These are phyloP conservation scores for Arthroderma sp. DNA, from an alignment of 2,329 filamentous ascomycete species.

Conservation along the genomic window DNA sequence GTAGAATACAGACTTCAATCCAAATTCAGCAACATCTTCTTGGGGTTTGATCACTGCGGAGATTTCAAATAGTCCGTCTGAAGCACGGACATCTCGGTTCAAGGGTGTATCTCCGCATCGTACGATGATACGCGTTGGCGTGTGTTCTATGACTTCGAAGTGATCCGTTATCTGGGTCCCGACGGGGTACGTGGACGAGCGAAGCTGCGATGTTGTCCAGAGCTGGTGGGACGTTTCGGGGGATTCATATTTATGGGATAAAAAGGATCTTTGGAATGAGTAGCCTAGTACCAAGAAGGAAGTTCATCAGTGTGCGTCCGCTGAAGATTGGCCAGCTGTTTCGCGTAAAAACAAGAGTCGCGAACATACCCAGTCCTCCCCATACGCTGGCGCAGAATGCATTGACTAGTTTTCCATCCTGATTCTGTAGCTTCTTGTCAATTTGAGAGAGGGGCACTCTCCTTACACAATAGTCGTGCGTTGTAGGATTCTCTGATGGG, in stretches of 20 bases:
- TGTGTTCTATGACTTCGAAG: constrained; percentile 58
- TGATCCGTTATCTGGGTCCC: constrained; percentile 57
- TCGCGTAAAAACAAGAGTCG: not conserved
- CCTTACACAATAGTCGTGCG: constrained; percentile 52
- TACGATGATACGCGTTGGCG: constrained; percentile 45
- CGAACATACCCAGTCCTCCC: constrained; percentile 45
- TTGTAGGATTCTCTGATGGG: constrained; percentile 47
- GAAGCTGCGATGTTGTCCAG: constrained; percentile 46
- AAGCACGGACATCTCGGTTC: constrained; percentile 41
- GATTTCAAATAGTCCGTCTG: constrained; percentile 56
- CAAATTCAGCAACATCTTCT: constrained; percentile 48
- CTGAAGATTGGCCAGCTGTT: not conserved
- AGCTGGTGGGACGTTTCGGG: constrained; percentile 47
- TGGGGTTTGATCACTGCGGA: constrained; percentile 44
- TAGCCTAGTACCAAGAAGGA: constrained; percentile 18
- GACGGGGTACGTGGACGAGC: constrained; percentile 44
- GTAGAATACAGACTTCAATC: constrained; percentile 53
- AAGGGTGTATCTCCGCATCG: constrained; percentile 54
- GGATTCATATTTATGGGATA: constrained; percentile 46
- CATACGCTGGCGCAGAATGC: constrained; percentile 56
- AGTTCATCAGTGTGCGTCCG: not conserved
- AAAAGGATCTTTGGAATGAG: constrained; percentile 43
- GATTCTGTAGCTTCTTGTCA: constrained; percentile 50
- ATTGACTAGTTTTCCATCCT: constrained; percentile 47
- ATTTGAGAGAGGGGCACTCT: constrained; percentile 51